Base-by-base conservation (phyloP, 2,329 filamentous ascomycete genomes). In the Botrytis fragariae region DNA sequence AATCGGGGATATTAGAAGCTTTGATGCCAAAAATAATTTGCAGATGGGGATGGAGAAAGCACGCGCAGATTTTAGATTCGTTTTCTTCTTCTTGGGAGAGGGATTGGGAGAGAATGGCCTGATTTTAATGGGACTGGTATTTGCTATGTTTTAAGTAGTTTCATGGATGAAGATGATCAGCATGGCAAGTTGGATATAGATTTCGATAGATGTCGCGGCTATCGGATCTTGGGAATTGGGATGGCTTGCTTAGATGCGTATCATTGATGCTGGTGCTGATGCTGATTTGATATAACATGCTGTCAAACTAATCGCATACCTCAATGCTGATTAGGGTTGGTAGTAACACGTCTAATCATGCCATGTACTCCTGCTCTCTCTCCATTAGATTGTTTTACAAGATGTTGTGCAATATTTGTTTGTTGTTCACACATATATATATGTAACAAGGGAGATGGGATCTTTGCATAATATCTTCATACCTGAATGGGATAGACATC, bases 201-300 rank as follows among this genome's bases (percentile, higher is more conserved):
- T 64, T 37, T 39, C 45, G 61, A 29, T 64, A 64, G 44, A 61
- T 35, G 57, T 64, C 59, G 59, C 60, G 69, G 69, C 59, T 71
- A 42, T 71, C 44, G 59, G 42, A 44, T 71, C 68, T 44, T 54
- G 37, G 57, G 35, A 32, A 18, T 29, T 57, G 51, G n/a, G 61
- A 32, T 45, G 39, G 39, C 3, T 7, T 45, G 18, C n/a, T 32
- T 64, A 8, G 39, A 42, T 45, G 16, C 45, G 51, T 45, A 20
- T 22, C 45, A 45, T 32, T 29, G n/a, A 45, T 54, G 51, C 14
- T 29, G 6, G 3, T 54, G 51, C 51, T 29, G 51, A 57, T 57
- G 51, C 51, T 57, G 51, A 32, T 57, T 29, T 18, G 51, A 57
- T 18, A 32, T 29, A 29, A 32, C 6, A 29, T 57, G n/a, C 51